Evolutionary conservation across 225 moss, liverwort and hornwort genomes (phyloP), one percentile per base, ranked within the genome.

Genomic region (Lunularia cruciata): DNA sequence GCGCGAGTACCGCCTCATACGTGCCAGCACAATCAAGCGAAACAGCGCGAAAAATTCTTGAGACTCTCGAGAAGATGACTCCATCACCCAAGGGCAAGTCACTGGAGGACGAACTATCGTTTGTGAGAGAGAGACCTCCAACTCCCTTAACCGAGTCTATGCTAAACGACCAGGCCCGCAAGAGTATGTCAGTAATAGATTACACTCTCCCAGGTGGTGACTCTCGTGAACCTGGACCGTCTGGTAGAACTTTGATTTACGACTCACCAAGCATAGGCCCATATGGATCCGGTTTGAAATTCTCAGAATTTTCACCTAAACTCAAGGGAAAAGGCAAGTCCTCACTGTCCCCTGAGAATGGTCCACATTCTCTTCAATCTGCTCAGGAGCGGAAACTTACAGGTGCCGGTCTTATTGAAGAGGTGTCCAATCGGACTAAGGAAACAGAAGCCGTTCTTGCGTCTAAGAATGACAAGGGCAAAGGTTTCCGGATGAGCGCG

Each of bases 1-100:
- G 40, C 49, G 35, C 40, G 31, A 75, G 74, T 68, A 73, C 65
- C n/a, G 73, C 33, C 42, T 70, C 56, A 3, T 76, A 66, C 26
- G 84, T 76, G 10, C 81, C 81, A 25, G 83, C 73, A 31, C 82
- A 78, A 60, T 78, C 77, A 63, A 76, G 91, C 79, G 92, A 86
- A 68, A 96, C 95, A 42, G 95, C 95, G 26, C 90, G 95, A 3
- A 96, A 90, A 77, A 96, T 96, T 76, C 63, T 96, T 74, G 95
- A 92, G 75, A 96, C 95, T 48, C 67, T 96, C 66, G 95, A 96
- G 39, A 88, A 85, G 86, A 92, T 96, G 90, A 90, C 92, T 61
- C 92, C 95, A 69, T 92, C 95, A 69, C 95, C 92, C 0, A 82
- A 83, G 59, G 87, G 90, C 10, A 96, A 89, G 72, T 81, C 84